Evolutionary conservation across 1,139 yeast genomes (phyloP).

Genomic region (Candida tropicalis): DNA sequence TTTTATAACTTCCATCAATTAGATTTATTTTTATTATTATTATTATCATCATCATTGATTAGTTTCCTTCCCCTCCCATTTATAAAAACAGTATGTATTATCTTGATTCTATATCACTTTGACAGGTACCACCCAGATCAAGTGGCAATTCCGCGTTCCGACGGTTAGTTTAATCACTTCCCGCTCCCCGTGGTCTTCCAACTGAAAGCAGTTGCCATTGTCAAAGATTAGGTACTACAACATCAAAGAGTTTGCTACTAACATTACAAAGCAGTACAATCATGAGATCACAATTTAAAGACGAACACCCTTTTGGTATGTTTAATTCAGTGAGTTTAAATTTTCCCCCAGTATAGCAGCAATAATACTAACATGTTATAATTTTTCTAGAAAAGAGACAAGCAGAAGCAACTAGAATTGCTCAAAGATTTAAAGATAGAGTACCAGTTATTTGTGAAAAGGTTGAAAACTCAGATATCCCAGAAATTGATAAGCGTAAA

Average conservation of each 20-base stretch:
- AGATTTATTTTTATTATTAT: not conserved
- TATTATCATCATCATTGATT: no score
- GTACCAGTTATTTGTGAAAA: conserved; percentile 97
- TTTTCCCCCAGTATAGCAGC: no score
- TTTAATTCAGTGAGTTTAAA: no score
- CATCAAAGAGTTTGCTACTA: conserved; percentile 3
- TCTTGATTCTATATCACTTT: not conserved
- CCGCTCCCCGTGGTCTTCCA: conserved; percentile 6
- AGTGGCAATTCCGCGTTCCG: conserved; percentile 8
- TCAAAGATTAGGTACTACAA: not conserved
- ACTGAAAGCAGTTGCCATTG: conserved; percentile 7
- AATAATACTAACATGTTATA: no score
- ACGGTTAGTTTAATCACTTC: not conserved
- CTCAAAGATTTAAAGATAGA: conserved; percentile 86
- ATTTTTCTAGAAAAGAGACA: conserved; percentile 96
- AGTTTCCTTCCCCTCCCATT: no score
- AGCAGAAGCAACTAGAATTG: conserved; percentile 92
- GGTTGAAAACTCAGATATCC: conserved; percentile 95
- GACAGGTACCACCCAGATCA: conserved; percentile 8
- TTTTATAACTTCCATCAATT: not conserved
- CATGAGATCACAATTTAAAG: conserved; percentile 92
- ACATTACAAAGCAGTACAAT: conserved; percentile 12
- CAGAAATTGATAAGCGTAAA: conserved; percentile 95
- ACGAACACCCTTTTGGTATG: conserved; percentile 86
- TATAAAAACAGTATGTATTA: not conserved